These are phyloP conservation scores for Populus nigra DNA, from an alignment of 345 rosid genomes.

Conservation along the genomic window DNA sequence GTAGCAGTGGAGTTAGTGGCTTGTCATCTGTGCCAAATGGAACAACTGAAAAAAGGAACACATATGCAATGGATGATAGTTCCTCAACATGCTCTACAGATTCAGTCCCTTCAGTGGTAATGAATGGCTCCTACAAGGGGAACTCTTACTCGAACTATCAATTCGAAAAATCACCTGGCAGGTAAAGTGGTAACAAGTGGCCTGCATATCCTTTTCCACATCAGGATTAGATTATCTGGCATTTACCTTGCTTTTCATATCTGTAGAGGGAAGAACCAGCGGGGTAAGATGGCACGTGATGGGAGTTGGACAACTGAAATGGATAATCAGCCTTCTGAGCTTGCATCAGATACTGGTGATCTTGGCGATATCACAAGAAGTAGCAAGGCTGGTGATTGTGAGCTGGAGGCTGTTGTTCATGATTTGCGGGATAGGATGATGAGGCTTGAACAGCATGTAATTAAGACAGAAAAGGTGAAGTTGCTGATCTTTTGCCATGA, in stretches of 20 bases:
- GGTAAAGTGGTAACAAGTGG: constrained; percentile 32
- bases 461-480: constrained; percentile 42
- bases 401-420: constrained; percentile 29
- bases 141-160: constrained; percentile 42
- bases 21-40: constrained; percentile 63
- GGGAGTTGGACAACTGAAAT: constrained; percentile 43
- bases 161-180: constrained; percentile 48
- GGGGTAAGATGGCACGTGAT: constrained; percentile 41
- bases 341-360: constrained; percentile 40
- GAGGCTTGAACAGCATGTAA: constrained; percentile 34
- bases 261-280: constrained; percentile 39
- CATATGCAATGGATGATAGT: constrained; percentile 75
- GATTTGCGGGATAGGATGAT: constrained; percentile 34
- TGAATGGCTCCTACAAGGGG: constrained; percentile 57
- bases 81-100: constrained; percentile 89
- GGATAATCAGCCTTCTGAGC: constrained; percentile 43
- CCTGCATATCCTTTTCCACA: background rate
- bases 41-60: constrained; percentile 52
- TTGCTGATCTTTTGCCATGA: constrained; percentile 15
- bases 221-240: background rate
- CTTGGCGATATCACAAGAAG: constrained; percentile 41
- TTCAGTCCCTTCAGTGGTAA: constrained; percentile 60
- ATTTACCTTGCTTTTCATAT: background rate
- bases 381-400: constrained; percentile 47
- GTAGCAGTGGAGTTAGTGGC: constrained; percentile 50